These are phyloP conservation scores for Berberis vulgaris DNA, from an alignment of 164 flowering plant species.

Conservation along the genomic window DNA sequence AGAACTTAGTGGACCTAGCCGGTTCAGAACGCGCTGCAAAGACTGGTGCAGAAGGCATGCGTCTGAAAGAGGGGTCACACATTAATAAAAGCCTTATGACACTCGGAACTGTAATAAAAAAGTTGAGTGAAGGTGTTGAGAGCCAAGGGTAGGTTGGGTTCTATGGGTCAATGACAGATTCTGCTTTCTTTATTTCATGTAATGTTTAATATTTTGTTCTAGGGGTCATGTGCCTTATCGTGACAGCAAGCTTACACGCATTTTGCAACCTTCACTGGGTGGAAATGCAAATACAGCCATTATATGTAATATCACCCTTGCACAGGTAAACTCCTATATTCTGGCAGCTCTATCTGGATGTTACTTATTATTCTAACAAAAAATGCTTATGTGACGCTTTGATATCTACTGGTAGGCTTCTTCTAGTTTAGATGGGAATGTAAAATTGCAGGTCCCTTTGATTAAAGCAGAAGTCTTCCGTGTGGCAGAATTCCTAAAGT, in stretches of 20 bases:
- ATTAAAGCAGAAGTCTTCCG: no score
- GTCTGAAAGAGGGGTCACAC: constrained; percentile 96
- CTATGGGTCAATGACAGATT: not conserved
- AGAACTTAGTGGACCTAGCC: constrained; percentile 97
- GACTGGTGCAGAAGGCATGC: constrained; percentile 96
- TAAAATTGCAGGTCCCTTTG: no score
- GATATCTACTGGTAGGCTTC: not conserved
- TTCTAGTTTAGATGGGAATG: no score
- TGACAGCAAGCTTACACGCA: constrained; percentile 94
- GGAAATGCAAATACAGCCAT: constrained; percentile 95
- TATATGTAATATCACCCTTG: constrained; percentile 97
- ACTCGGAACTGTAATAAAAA: constrained; percentile 93
- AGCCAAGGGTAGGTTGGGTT: constrained; percentile 69
- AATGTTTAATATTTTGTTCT: constrained; percentile 12
- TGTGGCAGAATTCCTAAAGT: no score
- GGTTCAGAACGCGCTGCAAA: constrained; percentile 99
- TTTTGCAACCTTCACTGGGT: constrained; percentile 91
- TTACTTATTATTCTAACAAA: not conserved
- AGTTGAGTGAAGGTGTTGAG: constrained; percentile 95
- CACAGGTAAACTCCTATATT: constrained; percentile 50
- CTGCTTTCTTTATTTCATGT: not conserved
- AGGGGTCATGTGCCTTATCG: constrained; percentile 95
- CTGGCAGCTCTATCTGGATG: not conserved
- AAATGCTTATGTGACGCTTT: not conserved
- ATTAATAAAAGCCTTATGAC: constrained; percentile 98